Evolutionary conservation across 1,139 yeast species (phyloP).

Genomic region (Scheffersomyces stambukii): DNA sequence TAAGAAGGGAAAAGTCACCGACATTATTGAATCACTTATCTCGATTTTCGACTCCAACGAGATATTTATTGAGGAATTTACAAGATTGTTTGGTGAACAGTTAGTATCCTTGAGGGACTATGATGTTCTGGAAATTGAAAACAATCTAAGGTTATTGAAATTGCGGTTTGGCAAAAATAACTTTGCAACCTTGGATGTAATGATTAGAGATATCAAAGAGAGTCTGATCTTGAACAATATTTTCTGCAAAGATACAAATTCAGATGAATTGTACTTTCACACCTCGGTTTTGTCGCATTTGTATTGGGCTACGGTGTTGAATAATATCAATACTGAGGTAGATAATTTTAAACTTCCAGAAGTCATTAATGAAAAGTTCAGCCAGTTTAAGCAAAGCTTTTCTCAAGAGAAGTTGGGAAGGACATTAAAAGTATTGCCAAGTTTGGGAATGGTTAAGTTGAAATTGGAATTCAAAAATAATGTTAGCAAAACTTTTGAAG

Average conservation of each 20-base stretch:
- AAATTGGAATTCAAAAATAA: slow-evolving; percentile 50
- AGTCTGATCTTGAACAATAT: slow-evolving; percentile 27
- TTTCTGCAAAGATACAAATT: slow-evolving; percentile 1
- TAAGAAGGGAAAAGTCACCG: slow-evolving; percentile 57
- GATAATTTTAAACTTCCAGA: slow-evolving; percentile 46
- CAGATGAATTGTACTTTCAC: too few species aligned
- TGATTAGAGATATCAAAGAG: slow-evolving; percentile 72
- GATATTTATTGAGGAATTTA: slow-evolving; percentile 69
- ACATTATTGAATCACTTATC: slow-evolving; percentile 66
- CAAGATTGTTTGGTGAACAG: slow-evolving; percentile 58
- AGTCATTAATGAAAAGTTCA: slow-evolving; percentile 31
- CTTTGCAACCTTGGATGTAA: slow-evolving; percentile 71
- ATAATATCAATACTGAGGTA: slow-evolving; percentile 23
- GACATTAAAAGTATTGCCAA: slow-evolving; percentile 52
- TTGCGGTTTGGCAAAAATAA: slow-evolving; percentile 64
- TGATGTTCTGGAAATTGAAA: slow-evolving; percentile 36
- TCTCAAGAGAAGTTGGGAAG: slow-evolving; percentile 51
- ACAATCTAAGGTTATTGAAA: slow-evolving; percentile 53
- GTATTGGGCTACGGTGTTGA: slow-evolving; percentile 50
- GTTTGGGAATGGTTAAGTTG: slow-evolving; percentile 60
- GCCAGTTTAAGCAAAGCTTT: slow-evolving; percentile 40
- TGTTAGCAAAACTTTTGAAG: slow-evolving; percentile 37
- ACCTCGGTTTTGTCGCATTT: slow-evolving; percentile 42
- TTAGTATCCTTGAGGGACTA: slow-evolving; percentile 49
- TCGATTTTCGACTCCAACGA: slow-evolving; percentile 78